Evolutionary conservation across 129 eudicot species (phyloP).

Genomic region (Helianthus tuberosus): DNA sequence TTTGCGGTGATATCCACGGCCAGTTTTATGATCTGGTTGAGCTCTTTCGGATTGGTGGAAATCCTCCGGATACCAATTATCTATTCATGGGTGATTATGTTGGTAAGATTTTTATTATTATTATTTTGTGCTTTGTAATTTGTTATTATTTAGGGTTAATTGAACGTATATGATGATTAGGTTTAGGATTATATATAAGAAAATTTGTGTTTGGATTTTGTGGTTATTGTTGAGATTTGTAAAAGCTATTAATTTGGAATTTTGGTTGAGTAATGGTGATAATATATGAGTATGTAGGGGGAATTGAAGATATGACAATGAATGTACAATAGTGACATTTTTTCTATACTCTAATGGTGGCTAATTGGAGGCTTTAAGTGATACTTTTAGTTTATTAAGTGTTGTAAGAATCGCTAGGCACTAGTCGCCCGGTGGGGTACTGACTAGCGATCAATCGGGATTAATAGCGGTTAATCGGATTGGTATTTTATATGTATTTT

Average conservation of each 20-base stretch:
- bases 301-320: too few relatives aligned
- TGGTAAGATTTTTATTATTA: conserved; percentile 42
- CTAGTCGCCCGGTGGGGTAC: too few relatives aligned
- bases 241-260: conserved; percentile 1
- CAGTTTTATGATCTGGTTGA: conserved; percentile 80
- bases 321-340: not conserved
- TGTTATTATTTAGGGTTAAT: conserved; percentile 2
- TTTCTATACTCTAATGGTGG: not conserved
- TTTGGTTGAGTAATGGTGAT: not conserved
- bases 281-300: too few relatives aligned
- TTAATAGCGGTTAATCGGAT: too few relatives aligned
- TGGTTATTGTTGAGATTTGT: conserved; percentile 12
- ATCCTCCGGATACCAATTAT: conserved; percentile 80
- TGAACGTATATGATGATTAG: not conserved
- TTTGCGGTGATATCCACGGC: conserved; percentile 82
- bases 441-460: too few relatives aligned
- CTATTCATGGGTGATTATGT: conserved; percentile 97
- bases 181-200: not conserved
- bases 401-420: too few relatives aligned
- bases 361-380: conserved; percentile 1
- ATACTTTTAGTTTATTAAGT: not conserved
- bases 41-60: conserved; percentile 79
- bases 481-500: too few relatives aligned
- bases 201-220: not conserved
- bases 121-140: not conserved